Base-by-base conservation (phyloP, 164 flowering plant genomes). In the Echeveria elegans region DNA sequence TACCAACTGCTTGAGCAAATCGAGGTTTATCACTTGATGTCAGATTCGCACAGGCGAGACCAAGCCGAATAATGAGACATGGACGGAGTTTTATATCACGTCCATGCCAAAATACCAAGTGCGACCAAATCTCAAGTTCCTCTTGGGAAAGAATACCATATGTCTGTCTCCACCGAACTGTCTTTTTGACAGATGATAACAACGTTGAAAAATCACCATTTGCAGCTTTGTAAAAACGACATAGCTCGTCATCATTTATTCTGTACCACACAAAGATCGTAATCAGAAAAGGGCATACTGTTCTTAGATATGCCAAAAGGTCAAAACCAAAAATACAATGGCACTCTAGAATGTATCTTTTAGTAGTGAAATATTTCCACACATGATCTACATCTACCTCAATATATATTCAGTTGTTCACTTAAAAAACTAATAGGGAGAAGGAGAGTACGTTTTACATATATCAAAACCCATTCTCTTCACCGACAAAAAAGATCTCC, bases 1-100 rank as follows among this genome's bases (percentile, higher is more conserved):
- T 87, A 94, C 99, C 87, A 68, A 94, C 68, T 71, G 96, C 97
- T 74, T 89, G 93, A 74, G 83, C 78, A 82, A 91, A 88, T 26
- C 85, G 81, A 69, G 96, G 90, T 75, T 85, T 82, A 26, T 85
- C 90, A 70, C 70, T 47, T 67, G 82, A 75, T 61, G 84, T 75
- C 71, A 94, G 76, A 68, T 69, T 80, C 34, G 67, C 69, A 78
- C 85, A 89, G 65, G 96, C 97, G 24, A 85, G 79, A 59, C 99
- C 97, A 77, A 94, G 86, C 21, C 96, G 90, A 69, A 94, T 73
- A 36, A 91, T 65, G 36, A 94, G 96, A 74, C 97, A 89, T 24
- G 96, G 99, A 50, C 86, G 79, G 56, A 70, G 69, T 72, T 79
- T 76, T 68, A 78, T 67, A 79, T 94, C 98, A 75, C 65, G 79